Evolutionary conservation across 2,329 filamentous ascomycete genomes (phyloP), one percentile per base, ranked within the genome.

Genomic region (Scopulariopsis brevicaulis): DNA sequence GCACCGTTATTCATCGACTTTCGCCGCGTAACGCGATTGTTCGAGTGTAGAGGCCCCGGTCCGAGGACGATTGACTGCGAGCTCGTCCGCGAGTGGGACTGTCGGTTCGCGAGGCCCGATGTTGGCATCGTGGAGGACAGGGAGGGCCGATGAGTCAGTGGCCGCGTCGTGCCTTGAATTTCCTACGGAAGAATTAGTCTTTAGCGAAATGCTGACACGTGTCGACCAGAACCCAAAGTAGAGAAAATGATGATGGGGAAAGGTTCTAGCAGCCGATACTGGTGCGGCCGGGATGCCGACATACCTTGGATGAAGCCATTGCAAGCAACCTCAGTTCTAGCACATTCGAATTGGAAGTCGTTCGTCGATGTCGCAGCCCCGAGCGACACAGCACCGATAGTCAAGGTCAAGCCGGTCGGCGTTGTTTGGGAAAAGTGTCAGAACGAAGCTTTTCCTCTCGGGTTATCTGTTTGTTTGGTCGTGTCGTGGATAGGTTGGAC

Each of bases 1-100:
- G 79, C 79, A 48, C 84, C 81, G 61, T 82, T 85, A 59, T 87
- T 87, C 68, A 92, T 89, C 74, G 89, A 94, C 81, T 95, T 96
- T 64, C 90, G 82, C 64, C 90, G 87, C 64, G 87, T 89, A 63
- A 95, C 82, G 64, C 90, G 86, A 71, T 93, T 86, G 68, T 81
- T 84, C 64, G 84, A 74, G 51, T 35, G 53, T 25, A 74, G 89
- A 89, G 66, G 89, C 80, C 55, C 55, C 56, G 85, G 82, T 64
- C 82, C 82, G 60, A 85, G 79, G 53, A 89, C 86, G 64, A 88
- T 76, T 59, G 88, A 90, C 72, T 90, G 85, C 50, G 87, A 86
- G 74, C 90, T 87, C 64, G 83, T 83, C 65, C 88, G 85, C 59
- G 81, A 80, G 71, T 85, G 80, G 60, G 80, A 73, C 66, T 80